phyloP scores from a whole-genome alignment of 495 filamentous ascomycete species.

The Aspergillus funiculosus region DNA sequence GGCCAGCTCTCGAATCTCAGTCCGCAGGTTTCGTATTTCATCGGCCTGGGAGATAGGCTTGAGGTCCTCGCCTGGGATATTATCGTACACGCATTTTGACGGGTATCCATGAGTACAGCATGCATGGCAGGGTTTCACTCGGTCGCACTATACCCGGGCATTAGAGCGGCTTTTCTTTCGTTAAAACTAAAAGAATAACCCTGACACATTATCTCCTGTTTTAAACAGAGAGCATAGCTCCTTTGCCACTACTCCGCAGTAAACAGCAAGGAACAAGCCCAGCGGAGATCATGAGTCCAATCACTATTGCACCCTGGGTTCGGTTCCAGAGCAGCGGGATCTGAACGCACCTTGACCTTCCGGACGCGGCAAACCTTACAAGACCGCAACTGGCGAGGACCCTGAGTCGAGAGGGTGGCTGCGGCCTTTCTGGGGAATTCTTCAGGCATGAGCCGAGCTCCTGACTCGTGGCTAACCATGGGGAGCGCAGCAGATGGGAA shows the following conservation, averaged over 20 bases:
- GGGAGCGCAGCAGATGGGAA: conserved; percentile 12
- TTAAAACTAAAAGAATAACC: background rate
- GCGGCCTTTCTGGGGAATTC: conserved; percentile 19
- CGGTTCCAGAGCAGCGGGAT: conserved; percentile 1
- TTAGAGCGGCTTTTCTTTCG: background rate
- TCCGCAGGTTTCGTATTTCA: conserved; percentile 38
- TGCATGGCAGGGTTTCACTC: conserved; percentile 43
- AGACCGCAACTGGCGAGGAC: conserved; percentile 36
- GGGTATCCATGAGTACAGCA: conserved; percentile 45
- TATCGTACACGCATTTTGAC: conserved; percentile 41
- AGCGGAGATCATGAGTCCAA: too few species aligned
- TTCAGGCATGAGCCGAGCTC: conserved; percentile 22
- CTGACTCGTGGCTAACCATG: conserved; percentile 24
- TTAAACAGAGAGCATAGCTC: too few species aligned
- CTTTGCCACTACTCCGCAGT: too few species aligned
- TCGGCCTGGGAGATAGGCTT: conserved; percentile 39
- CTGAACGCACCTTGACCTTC: conserved; percentile 41
- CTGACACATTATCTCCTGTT: too few species aligned
- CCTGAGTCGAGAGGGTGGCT: conserved; percentile 14
- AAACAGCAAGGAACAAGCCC: too few species aligned
- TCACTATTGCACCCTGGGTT: too few species aligned
- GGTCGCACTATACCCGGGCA: conserved; percentile 34
- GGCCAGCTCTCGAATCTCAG: conserved; percentile 35
- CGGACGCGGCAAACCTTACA: conserved; percentile 42
- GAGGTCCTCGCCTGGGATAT: conserved; percentile 31